Conservation (phyloP, 1,284 basidiomycete species). For the Chalciporus sp. region DNA sequence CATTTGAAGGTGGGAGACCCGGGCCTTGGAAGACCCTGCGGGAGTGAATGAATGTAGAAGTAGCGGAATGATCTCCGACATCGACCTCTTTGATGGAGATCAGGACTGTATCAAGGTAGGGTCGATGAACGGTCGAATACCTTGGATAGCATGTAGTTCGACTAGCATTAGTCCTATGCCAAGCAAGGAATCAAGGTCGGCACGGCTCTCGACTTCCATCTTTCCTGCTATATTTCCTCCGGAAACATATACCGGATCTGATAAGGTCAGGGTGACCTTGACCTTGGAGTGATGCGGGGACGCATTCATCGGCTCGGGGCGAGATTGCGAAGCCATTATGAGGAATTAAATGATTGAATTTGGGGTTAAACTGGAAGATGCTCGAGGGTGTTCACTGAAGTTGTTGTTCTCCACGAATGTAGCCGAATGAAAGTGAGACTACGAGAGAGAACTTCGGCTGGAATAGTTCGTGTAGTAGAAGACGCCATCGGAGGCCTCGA, state of each 20-base stretch:
- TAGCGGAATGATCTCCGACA: conserved; percentile 75
- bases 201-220: conserved; percentile 74
- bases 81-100: conserved; percentile 54
- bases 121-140: conserved; percentile 35
- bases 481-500: conserved; percentile 16
- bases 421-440: conserved; percentile 2
- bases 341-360: background rate
- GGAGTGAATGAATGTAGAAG: conserved; percentile 69
- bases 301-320: conserved; percentile 76
- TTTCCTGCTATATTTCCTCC: conserved; percentile 68
- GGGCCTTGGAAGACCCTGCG: conserved; percentile 75
- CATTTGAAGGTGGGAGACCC: conserved; percentile 78
- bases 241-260: conserved; percentile 61
- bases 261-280: conserved; percentile 60
- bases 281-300: conserved; percentile 74
- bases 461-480: conserved; percentile 5
- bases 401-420: conserved; percentile 8
- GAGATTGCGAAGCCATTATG: conserved; percentile 34
- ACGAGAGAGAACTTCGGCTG: background rate
- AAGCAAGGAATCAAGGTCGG: conserved; percentile 60
- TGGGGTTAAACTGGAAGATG: conserved; percentile 1
- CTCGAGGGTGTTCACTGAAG: conserved; percentile 10
- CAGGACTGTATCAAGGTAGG: conserved; percentile 3
- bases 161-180: conserved; percentile 75
- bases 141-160: conserved; percentile 73